These are phyloP conservation scores for Lippia alba DNA, from an alignment of 305 asterid species.

Conservation along the genomic window DNA sequence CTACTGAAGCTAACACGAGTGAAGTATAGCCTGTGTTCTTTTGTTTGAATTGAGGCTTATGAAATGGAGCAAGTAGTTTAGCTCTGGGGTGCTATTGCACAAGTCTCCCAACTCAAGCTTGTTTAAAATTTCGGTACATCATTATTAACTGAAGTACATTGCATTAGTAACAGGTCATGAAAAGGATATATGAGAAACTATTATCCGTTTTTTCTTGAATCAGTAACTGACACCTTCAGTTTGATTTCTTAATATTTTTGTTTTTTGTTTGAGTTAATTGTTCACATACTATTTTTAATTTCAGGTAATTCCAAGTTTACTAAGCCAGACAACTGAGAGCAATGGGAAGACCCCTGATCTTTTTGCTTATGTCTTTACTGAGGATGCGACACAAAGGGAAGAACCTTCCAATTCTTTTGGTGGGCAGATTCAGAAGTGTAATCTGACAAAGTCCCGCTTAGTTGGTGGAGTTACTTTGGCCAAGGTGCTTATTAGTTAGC, in stretches of 20 bases:
- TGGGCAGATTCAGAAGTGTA: slow-evolving; percentile 70
- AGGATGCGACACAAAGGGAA: slow-evolving; percentile 39
- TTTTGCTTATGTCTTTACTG: slow-evolving; percentile 64
- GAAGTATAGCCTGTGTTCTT: neutral
- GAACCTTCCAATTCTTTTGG: slow-evolving; percentile 25
- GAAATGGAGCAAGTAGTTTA: neutral
- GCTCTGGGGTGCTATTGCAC: neutral
- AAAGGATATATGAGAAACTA: neutral
- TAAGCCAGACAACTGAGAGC: slow-evolving; percentile 45
- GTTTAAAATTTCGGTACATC: neutral
- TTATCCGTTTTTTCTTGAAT: neutral
- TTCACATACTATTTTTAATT: slow-evolving; percentile 4
- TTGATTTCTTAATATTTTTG: neutral
- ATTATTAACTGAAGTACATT: neutral
- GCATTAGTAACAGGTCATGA: slow-evolving; percentile 8
- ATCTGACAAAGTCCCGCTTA: slow-evolving; percentile 67
- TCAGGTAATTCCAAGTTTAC: slow-evolving; percentile 84
- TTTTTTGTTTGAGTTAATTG: slow-evolving; percentile 5
- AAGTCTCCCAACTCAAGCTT: neutral
- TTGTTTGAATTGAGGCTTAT: neutral
- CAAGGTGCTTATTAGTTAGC: slow-evolving; percentile 54
- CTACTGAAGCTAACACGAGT: slow-evolving; percentile 1
- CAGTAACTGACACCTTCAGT: neutral
- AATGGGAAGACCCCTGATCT: slow-evolving; percentile 46
- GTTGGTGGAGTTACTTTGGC: slow-evolving; percentile 68